Evolutionary conservation across 2,329 filamentous ascomycete genomes (phyloP).

Genomic region (Claviceps fusiformis): DNA sequence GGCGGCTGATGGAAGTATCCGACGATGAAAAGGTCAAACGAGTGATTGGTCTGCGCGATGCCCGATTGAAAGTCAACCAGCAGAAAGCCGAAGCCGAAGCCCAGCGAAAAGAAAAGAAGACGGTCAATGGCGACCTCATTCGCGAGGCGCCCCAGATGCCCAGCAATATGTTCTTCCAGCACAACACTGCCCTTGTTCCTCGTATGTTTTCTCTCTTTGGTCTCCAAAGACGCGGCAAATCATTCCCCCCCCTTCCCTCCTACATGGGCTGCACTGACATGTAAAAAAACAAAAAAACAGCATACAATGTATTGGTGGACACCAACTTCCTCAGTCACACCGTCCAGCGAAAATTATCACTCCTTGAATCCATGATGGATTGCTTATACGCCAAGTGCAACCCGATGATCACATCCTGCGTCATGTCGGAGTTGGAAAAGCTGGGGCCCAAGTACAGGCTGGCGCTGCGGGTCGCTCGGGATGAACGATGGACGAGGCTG

Average conservation of each 20-base stretch:
- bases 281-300: background rate
- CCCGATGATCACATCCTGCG: constrained; percentile 67
- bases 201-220: constrained; percentile 8
- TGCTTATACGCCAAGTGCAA: constrained; percentile 83
- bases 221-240: no score
- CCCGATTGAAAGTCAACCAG: constrained; percentile 69
- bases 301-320: constrained; percentile 55
- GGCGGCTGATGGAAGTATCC: background rate
- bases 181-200: constrained; percentile 75
- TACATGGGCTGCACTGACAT: background rate
- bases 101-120: constrained; percentile 46
- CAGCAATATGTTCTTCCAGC: constrained; percentile 74
- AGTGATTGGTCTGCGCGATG: constrained; percentile 70
- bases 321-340: constrained; percentile 89
- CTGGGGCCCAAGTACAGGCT: constrained; percentile 80
- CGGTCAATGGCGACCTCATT: constrained; percentile 45
- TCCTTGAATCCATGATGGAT: constrained; percentile 86
- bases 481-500: constrained; percentile 76
- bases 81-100: constrained; percentile 46
- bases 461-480: constrained; percentile 71
- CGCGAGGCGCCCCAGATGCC: constrained; percentile 73
- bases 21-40: constrained; percentile 52
- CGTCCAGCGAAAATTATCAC: constrained; percentile 77
- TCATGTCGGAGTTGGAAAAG: constrained; percentile 78
- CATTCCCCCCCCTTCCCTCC: no score